Conservation (phyloP, 495 filamentous ascomycete genomes). For the Friedmanniomyces endolithicus region DNA sequence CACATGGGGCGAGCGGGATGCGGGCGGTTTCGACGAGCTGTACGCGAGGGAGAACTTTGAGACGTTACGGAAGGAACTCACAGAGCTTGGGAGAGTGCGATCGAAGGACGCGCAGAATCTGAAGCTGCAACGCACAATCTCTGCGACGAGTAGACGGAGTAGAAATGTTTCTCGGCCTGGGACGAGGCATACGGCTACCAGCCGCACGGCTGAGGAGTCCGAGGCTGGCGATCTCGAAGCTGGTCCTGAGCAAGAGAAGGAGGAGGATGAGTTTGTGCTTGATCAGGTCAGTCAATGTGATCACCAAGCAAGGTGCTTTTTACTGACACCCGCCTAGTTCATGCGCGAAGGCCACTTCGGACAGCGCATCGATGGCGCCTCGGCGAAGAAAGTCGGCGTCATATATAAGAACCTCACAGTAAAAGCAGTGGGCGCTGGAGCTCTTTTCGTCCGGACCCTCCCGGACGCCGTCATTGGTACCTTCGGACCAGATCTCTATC, state of each 20-base stretch:
- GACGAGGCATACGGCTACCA: conserved; percentile 9
- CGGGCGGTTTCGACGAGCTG: conserved; percentile 48
- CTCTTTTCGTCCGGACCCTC: conserved; percentile 59
- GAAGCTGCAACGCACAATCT: not conserved
- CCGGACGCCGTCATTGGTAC: conserved; percentile 70
- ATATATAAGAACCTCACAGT: conserved; percentile 71
- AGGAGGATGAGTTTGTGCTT: conserved; percentile 45
- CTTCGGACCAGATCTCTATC: conserved; percentile 73
- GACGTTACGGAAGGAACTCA: conserved; percentile 53
- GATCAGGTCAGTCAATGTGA: too few species aligned
- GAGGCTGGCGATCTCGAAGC: conserved; percentile 20
- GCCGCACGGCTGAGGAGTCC: conserved; percentile 8
- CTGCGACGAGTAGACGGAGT: conserved; percentile 4
- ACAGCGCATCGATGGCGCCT: conserved; percentile 56
- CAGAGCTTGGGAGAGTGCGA: conserved; percentile 43
- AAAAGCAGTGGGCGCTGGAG: conserved; percentile 54
- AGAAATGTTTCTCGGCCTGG: conserved; percentile 19
- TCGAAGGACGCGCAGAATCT: conserved; percentile 23
- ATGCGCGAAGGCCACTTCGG: conserved; percentile 71
- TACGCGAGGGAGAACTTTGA: conserved; percentile 62
- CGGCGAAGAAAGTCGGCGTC: conserved; percentile 74
- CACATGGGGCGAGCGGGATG: conserved; percentile 66
- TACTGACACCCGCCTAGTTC: too few species aligned
- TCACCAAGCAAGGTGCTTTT: too few species aligned
- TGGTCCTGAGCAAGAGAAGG: conserved; percentile 28